phyloP scores from a whole-genome alignment of 2,329 filamentous ascomycete species.

The Colletotrichum karsti region DNA sequence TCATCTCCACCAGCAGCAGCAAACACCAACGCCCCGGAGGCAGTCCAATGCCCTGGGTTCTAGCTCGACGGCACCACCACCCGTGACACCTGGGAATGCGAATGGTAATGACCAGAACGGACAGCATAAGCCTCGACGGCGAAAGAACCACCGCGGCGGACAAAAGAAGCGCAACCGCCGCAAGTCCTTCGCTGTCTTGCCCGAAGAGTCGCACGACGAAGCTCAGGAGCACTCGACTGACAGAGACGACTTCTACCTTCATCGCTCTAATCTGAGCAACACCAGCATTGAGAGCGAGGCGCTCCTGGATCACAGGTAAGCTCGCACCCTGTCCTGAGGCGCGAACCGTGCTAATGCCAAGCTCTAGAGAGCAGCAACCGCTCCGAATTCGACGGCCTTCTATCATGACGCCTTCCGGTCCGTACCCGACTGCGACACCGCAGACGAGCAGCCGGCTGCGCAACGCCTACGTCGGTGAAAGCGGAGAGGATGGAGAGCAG shows the following conservation, averaged over 20 bases:
- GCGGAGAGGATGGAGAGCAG: slow-evolving; percentile 55
- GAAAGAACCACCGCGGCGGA: slow-evolving; percentile 78
- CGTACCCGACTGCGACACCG: slow-evolving; percentile 36
- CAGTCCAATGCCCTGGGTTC: slow-evolving; percentile 20
- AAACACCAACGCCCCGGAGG: slow-evolving; percentile 12
- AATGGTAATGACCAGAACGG: slow-evolving; percentile 24
- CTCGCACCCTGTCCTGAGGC: slow-evolving; percentile 26
- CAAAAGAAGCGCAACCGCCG: slow-evolving; percentile 79
- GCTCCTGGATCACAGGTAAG: slow-evolving; percentile 84
- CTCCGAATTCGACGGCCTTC: slow-evolving; percentile 73
- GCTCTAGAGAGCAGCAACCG: slow-evolving; percentile 62
- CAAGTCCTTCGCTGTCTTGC: slow-evolving; percentile 79
- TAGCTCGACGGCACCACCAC: slow-evolving; percentile 25
- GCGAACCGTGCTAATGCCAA: slow-evolving; percentile 6
- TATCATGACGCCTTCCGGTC: slow-evolving; percentile 46
- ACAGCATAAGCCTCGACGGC: slow-evolving; percentile 45
- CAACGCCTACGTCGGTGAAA: slow-evolving; percentile 43
- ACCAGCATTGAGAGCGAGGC: slow-evolving; percentile 91
- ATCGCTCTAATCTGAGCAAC: slow-evolving; percentile 72
- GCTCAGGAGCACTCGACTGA: slow-evolving; percentile 36
- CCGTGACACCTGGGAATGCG: slow-evolving; percentile 9
- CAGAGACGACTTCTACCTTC: slow-evolving; percentile 57
- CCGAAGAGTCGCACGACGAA: slow-evolving; percentile 61
- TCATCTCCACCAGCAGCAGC: slow-evolving; percentile 18
- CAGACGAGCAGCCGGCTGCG: slow-evolving; percentile 33